Evolutionary conservation across 768 basidiomycete species (phyloP), one percentile per base, ranked within the genome.

Genomic region (Boletus rubropictus): DNA sequence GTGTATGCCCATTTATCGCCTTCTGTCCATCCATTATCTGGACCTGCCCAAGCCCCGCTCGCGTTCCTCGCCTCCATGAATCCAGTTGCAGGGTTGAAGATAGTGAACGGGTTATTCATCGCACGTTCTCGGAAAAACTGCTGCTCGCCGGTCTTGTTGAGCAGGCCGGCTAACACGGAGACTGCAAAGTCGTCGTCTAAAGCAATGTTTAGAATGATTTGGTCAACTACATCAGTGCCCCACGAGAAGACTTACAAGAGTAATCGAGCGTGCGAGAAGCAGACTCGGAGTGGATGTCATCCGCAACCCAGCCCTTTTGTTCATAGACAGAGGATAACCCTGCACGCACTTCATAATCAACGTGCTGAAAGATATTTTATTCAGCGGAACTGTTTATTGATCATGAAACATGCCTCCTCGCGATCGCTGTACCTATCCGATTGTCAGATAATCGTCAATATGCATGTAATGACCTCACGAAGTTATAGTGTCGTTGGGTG

Each of bases 31-130:
- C 89, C 89, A 11, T 66, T 72, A 50, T 78, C 73, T 8, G 75
- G 73, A 8, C 89, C 86, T 4, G 87, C 87, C 82, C 83, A 89
- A 10, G 71, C 65, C 0, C 87, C 87, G 55, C 77, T 73, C 12
- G 72, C 72, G 46, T 84, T 81, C 39, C 83, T 73, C 1, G 86
- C 88, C 57, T 90, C 86, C 84, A 92, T 89, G 59, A 90, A 90
- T 1, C 84, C 84, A 0, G 83, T 87, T 5, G 29, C 42, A 17
- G 50, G 44, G 55, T 90, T 91, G 69, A 77, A 92, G 11, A 91
- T 64, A 0, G 74, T 76, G 59, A 81, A 83, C 0, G 85, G 80
- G 9, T 70, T 72, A 2, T 64, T 62, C 60, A 76, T 68, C 0
- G 84, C 72, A 9, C 89, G 76, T n/a, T 76, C 62, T 21, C 65